A percentile compares a stretch with the other conserved stretches of the same genome.
These are phyloP conservation scores for Sorghum bicolor DNA, from an alignment of 176 grass and related monocot genomes.

Conservation along the genomic window DNA sequence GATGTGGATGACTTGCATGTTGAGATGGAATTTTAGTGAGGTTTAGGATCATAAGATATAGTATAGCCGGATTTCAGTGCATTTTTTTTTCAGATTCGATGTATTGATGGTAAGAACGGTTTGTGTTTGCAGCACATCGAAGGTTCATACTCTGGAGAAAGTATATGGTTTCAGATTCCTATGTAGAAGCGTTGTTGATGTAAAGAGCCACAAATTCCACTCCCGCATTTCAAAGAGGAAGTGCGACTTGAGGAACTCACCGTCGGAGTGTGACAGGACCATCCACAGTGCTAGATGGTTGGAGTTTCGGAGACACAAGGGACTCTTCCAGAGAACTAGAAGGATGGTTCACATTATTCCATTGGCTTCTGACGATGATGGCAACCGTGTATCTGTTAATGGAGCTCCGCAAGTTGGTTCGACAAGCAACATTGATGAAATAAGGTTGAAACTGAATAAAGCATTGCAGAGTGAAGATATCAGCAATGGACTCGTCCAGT, in stretches of 20 bases:
- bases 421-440: slow-evolving; percentile 56
- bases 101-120: not conserved
- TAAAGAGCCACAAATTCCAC: slow-evolving; percentile 42
- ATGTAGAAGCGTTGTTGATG: slow-evolving; percentile 43
- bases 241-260: slow-evolving; percentile 32
- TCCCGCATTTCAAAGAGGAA: slow-evolving; percentile 46
- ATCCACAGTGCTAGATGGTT: slow-evolving; percentile 45
- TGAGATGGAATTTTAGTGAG: not conserved
- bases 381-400: slow-evolving; percentile 57
- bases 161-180: slow-evolving; percentile 45
- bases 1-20: not conserved
- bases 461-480: slow-evolving; percentile 68
- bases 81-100: not conserved
- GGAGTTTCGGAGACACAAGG: slow-evolving; percentile 47
- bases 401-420: slow-evolving; percentile 57
- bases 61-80: not conserved
- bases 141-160: slow-evolving; percentile 52
- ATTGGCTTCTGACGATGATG: slow-evolving; percentile 67
- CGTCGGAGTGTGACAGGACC: slow-evolving; percentile 27
- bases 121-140: slow-evolving; percentile 60
- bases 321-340: slow-evolving; percentile 41
- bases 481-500: slow-evolving; percentile 70
- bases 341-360: slow-evolving; percentile 29
- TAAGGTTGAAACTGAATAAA: slow-evolving; percentile 75
- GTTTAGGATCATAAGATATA: not conserved